Evolutionary conservation across 441 rosid genomes (phyloP).

Genomic region (Dalechampia spathulata): DNA sequence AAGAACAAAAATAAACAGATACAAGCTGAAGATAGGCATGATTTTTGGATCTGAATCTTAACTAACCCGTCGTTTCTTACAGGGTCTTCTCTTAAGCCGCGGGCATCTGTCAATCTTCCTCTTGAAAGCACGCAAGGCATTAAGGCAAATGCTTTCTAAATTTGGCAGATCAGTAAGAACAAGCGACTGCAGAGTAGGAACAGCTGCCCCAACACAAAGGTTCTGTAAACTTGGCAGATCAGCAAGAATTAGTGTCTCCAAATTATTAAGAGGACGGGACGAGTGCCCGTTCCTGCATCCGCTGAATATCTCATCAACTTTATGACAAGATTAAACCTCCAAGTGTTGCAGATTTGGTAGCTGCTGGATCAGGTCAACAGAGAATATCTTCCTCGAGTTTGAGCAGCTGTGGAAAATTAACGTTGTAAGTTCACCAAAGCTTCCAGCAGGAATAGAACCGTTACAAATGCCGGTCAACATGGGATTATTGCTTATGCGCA

Average conservation of each 20-base stretch:
- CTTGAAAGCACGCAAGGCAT: neutral
- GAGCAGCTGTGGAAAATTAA: neutral
- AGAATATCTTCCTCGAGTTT: neutral
- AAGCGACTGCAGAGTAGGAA: too few relatives aligned
- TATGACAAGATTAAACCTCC: slow-evolving; percentile 4
- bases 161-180: too few relatives aligned
- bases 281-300: neutral
- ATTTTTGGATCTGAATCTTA: too few relatives aligned
- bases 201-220: too few relatives aligned
- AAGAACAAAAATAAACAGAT: too few relatives aligned
- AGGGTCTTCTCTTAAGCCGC: neutral
- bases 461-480: too few relatives aligned
- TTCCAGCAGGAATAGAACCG: neutral
- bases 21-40: too few relatives aligned
- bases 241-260: neutral
- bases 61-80: neutral
- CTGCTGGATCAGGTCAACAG: neutral
- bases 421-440: neutral
- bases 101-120: neutral
- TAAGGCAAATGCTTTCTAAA: neutral
- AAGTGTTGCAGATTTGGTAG: neutral
- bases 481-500: too few relatives aligned
- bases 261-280: neutral
- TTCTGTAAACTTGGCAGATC: neutral
- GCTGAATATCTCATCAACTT: neutral